Conservation (phyloP, 805 yeast species). For the Groenewaldozyma salmanticensis region DNA sequence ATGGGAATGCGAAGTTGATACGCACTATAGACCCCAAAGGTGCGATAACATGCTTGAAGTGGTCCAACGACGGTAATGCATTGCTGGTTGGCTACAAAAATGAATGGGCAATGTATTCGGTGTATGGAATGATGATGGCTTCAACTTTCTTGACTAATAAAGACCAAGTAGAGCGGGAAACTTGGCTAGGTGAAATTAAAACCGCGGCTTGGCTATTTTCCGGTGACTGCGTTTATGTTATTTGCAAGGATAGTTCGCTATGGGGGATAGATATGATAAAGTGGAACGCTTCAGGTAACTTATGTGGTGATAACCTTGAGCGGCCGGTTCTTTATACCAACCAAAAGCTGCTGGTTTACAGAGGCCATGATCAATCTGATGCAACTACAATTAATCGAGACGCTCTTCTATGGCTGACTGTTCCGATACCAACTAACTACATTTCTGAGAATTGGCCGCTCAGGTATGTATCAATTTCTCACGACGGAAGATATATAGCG, state of each 20-base stretch:
- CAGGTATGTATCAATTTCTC: constrained; percentile 32
- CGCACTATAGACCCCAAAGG: constrained; percentile 27
- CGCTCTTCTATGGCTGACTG: constrained; percentile 37
- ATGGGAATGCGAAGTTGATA: constrained; percentile 24
- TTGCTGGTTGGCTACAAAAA: constrained; percentile 25
- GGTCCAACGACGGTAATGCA: constrained; percentile 32
- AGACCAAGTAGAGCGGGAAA: constrained; percentile 12
- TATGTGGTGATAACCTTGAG: constrained; percentile 25
- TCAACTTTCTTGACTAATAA: constrained; percentile 28
- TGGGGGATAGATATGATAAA: constrained; percentile 21
- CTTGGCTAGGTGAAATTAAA: constrained; percentile 20
- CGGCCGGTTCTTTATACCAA: constrained; percentile 36
- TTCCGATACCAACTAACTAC: constrained; percentile 37
- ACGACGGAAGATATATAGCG: constrained; percentile 41
- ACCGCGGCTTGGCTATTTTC: constrained; percentile 28
- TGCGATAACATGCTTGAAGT: constrained; percentile 19
- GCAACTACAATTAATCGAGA: constrained; percentile 33
- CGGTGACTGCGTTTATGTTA: constrained; percentile 30
- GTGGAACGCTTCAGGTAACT: constrained; percentile 22
- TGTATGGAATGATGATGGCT: constrained; percentile 37
- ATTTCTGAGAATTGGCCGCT: constrained; percentile 37
- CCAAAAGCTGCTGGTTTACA: constrained; percentile 35
- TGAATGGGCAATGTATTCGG: constrained; percentile 43
- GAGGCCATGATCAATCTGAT: constrained; percentile 37
- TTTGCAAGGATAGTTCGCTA: constrained; percentile 13